These are phyloP conservation scores for Vaccinium vitisidaea DNA, from an alignment of 148 eudicot species.

Conservation along the genomic window DNA sequence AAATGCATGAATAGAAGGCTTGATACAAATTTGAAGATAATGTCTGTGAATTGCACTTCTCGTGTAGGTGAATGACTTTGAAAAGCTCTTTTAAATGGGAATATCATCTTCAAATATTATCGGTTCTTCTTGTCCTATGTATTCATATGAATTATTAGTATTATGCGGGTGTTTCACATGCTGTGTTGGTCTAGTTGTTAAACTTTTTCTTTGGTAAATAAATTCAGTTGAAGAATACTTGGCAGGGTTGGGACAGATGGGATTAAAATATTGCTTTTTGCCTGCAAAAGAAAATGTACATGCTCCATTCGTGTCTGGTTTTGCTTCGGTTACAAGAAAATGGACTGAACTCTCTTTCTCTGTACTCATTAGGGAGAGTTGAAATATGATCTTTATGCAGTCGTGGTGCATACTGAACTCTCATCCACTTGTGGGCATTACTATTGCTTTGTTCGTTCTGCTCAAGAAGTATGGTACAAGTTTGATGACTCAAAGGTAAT, in stretches of 20 bases:
- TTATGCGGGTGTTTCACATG: background rate
- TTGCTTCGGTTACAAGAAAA: background rate
- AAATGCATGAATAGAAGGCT: background rate
- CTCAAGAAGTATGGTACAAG: conserved; percentile 67
- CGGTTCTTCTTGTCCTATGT: background rate
- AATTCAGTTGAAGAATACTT: background rate
- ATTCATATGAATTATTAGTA: background rate
- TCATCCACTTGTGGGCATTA: conserved; percentile 84
- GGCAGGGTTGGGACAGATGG: background rate
- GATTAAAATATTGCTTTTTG: background rate
- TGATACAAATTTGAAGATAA: background rate
- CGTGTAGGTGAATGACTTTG: background rate
- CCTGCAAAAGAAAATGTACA: background rate
- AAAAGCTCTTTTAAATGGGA: background rate
- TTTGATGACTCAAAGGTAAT: conserved; percentile 83
- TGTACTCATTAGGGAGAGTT: conserved; percentile 45
- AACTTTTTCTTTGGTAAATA: background rate
- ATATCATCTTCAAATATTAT: background rate
- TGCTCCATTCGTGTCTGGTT: background rate
- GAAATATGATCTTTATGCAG: conserved; percentile 68
- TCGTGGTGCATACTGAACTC: conserved; percentile 73
- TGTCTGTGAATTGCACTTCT: background rate
- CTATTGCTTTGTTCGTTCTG: conserved; percentile 65
- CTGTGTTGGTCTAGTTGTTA: background rate
- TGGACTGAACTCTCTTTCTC: conserved; percentile 10